phyloP scores from a whole-genome alignment of 768 basidiomycete species.

The Pleurotus salmoneostramineus region DNA sequence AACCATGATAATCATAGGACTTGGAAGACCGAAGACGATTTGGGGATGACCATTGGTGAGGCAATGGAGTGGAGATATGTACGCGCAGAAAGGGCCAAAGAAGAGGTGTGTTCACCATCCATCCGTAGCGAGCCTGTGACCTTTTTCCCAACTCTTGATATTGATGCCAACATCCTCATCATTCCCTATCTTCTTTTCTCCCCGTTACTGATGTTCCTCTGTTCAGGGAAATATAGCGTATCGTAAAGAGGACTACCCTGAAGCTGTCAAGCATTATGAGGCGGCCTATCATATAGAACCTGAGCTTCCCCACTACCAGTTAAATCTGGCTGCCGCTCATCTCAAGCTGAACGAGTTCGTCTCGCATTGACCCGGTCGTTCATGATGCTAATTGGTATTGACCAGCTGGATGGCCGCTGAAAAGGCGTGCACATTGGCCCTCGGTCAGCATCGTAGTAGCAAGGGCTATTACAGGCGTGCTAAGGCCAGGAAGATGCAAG shows the following conservation, averaged over 20 bases:
- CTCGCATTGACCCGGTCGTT: background rate
- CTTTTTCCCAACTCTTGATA: background rate
- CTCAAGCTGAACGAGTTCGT: constrained; percentile 67
- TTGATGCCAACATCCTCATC: background rate
- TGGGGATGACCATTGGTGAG: constrained; percentile 67
- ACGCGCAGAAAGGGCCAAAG: constrained; percentile 68
- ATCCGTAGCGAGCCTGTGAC: background rate
- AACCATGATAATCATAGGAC: background rate
- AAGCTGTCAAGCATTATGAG: constrained; percentile 57
- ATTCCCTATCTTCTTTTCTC: constrained; percentile 9
- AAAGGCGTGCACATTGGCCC: constrained; percentile 60
- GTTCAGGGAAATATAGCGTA: constrained; percentile 66
- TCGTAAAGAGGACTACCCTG: constrained; percentile 53
- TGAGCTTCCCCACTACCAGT: constrained; percentile 71
- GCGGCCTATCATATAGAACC: constrained; percentile 61
- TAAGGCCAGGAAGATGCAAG: constrained; percentile 60
- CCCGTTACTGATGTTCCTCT: background rate
- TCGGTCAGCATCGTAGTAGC: constrained; percentile 60
- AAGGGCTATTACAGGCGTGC: constrained; percentile 73
- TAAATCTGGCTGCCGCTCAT: constrained; percentile 74
- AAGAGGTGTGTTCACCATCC: constrained; percentile 39
- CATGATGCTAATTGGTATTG: constrained; percentile 6
- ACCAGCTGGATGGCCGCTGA: constrained; percentile 71
- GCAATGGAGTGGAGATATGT: constrained; percentile 74
- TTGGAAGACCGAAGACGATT: constrained; percentile 26